Evolutionary conservation across 176 grass and related monocot species (phyloP).

Genomic region (Zoysia japonica): DNA sequence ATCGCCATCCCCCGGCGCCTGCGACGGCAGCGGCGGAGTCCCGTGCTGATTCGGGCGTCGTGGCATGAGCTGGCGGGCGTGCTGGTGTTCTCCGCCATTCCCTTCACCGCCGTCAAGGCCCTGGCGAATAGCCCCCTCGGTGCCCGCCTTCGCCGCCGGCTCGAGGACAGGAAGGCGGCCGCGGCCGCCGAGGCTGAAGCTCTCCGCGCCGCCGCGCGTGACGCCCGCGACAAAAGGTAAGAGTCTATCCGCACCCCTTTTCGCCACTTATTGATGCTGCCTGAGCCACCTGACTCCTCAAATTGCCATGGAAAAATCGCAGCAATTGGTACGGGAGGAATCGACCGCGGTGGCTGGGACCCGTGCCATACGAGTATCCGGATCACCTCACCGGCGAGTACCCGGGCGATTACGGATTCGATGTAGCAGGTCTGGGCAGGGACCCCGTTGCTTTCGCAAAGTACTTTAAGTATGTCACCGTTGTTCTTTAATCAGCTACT

Average conservation of each 20-base stretch:
- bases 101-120: constrained; percentile 91
- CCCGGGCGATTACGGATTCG: constrained; percentile 92
- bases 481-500: background rate
- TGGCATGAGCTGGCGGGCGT: constrained; percentile 91
- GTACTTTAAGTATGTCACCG: constrained; percentile 79
- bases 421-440: constrained; percentile 80
- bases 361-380: constrained; percentile 74
- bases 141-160: constrained; percentile 55
- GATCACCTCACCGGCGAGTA: constrained; percentile 68
- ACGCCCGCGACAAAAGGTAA: constrained; percentile 62
- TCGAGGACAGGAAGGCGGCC: constrained; percentile 61
- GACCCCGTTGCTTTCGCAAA: constrained; percentile 76
- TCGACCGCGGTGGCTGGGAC: constrained; percentile 83
- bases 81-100: constrained; percentile 81
- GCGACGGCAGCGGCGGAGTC: background rate
- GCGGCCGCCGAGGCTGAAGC: constrained; percentile 57
- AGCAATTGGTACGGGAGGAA: constrained; percentile 80
- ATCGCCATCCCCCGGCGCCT: background rate
- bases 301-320: background rate
- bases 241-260: too few species aligned
- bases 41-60: constrained; percentile 23
- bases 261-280: background rate
- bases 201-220: constrained; percentile 45
- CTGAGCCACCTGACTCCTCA: background rate
- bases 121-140: constrained; percentile 77